Evolutionary conservation across 2,329 filamentous ascomycete species (phyloP).

Genomic region (Colletotrichum sp.): DNA sequence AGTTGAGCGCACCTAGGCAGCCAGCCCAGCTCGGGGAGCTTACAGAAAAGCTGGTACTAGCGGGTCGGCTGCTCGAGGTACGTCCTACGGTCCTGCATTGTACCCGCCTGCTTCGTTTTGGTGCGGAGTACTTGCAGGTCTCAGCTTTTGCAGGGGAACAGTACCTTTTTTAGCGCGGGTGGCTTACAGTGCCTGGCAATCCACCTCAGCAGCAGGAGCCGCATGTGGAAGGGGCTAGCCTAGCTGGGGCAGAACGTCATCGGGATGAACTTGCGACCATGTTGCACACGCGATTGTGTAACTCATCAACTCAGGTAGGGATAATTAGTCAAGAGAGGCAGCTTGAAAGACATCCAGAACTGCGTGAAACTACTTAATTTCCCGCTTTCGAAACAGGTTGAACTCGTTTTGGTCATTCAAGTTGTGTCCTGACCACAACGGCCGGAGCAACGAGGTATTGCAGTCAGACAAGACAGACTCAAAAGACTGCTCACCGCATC

Average conservation of each 20-base stretch:
- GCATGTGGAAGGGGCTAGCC: neutral
- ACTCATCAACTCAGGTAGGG: neutral
- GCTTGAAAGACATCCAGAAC: neutral
- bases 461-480: neutral
- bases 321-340: neutral
- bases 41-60: constrained; percentile 14
- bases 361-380: neutral
- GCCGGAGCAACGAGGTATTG: neutral
- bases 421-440: neutral
- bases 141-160: neutral
- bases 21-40: constrained; percentile 6
- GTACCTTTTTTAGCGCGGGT: neutral
- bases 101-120: neutral
- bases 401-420: neutral
- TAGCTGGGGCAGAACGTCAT: constrained; percentile 8
- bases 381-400: neutral
- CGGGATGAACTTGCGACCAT: neutral
- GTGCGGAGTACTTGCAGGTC: neutral
- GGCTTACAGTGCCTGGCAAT: neutral
- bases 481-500: neutral
- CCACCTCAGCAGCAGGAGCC: neutral
- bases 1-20: neutral
- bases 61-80: neutral
- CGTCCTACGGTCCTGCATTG: neutral
- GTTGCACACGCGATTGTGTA: neutral